phyloP scores from a whole-genome alignment of 2,329 filamentous ascomycete species.

The Exophiala lecanii-corni region DNA sequence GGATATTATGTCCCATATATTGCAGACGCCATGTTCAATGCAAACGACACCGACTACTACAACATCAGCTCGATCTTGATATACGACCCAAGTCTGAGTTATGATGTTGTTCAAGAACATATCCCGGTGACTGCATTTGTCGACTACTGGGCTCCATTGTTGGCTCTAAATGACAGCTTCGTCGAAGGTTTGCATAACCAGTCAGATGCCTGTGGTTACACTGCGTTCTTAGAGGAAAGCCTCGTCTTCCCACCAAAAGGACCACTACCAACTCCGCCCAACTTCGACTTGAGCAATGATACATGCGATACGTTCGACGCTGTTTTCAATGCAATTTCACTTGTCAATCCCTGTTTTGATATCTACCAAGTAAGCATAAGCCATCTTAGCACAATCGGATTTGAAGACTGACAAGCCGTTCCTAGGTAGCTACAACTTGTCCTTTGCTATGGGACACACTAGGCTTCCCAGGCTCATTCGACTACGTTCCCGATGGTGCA shows the following conservation, averaged over 20 bases:
- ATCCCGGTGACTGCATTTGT: slow-evolving; percentile 40
- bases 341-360: slow-evolving; percentile 73
- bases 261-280: slow-evolving; percentile 52
- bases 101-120: slow-evolving; percentile 48
- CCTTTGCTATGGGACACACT: slow-evolving; percentile 66
- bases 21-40: slow-evolving; percentile 65
- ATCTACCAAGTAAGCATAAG: too few species aligned
- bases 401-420: too few species aligned
- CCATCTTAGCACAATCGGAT: too few species aligned
- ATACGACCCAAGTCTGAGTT: slow-evolving; percentile 64
- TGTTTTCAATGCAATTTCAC: slow-evolving; percentile 50
- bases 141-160: slow-evolving; percentile 38
- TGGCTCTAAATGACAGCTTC: slow-evolving; percentile 44
- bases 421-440: slow-evolving; percentile 67
- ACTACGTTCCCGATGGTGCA: slow-evolving; percentile 60
- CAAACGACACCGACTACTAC: slow-evolving; percentile 62
- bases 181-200: slow-evolving; percentile 36
- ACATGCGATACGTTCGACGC: slow-evolving; percentile 57
- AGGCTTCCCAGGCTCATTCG: slow-evolving; percentile 60
- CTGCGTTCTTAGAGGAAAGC: slow-evolving; percentile 43
- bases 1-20: slow-evolving; percentile 66
- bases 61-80: slow-evolving; percentile 66
- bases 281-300: slow-evolving; percentile 38
- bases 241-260: slow-evolving; percentile 65
- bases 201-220: slow-evolving; percentile 45